These are phyloP conservation scores for Calonectria naviculata DNA, from an alignment of 2,329 filamentous ascomycete genomes.

Conservation along the genomic window DNA sequence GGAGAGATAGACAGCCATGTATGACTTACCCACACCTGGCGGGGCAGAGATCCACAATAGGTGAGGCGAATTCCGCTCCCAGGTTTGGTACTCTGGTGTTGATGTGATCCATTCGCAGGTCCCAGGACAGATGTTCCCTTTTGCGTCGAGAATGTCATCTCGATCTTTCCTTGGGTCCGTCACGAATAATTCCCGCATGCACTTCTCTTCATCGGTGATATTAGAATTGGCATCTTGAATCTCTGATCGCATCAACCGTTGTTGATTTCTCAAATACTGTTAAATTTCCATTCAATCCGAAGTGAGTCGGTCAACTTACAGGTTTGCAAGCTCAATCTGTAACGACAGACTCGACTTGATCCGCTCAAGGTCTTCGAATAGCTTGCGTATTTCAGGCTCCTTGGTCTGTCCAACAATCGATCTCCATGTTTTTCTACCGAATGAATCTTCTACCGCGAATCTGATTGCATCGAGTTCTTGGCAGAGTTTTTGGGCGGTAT, in stretches of 20 bases:
- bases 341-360: background rate
- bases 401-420: background rate
- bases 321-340: background rate
- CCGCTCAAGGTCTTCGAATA: background rate
- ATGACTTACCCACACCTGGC: constrained; percentile 23
- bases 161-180: constrained; percentile 21
- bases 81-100: constrained; percentile 6
- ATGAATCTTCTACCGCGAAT: background rate
- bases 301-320: background rate
- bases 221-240: background rate
- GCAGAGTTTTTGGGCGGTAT: background rate
- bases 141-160: constrained; percentile 14
- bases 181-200: constrained; percentile 8
- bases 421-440: background rate
- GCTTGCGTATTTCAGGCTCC: background rate
- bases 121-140: constrained; percentile 15
- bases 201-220: background rate
- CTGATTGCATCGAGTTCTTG: background rate
- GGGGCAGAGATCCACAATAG: constrained; percentile 28
- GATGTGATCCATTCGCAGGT: constrained; percentile 28
- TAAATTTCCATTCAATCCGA: background rate
- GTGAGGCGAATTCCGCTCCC: background rate
- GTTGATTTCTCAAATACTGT: background rate
- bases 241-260: background rate
- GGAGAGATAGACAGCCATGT: constrained; percentile 23